Base-by-base conservation (phyloP, 805 yeast species). In the Teunomyces cretensis region DNA sequence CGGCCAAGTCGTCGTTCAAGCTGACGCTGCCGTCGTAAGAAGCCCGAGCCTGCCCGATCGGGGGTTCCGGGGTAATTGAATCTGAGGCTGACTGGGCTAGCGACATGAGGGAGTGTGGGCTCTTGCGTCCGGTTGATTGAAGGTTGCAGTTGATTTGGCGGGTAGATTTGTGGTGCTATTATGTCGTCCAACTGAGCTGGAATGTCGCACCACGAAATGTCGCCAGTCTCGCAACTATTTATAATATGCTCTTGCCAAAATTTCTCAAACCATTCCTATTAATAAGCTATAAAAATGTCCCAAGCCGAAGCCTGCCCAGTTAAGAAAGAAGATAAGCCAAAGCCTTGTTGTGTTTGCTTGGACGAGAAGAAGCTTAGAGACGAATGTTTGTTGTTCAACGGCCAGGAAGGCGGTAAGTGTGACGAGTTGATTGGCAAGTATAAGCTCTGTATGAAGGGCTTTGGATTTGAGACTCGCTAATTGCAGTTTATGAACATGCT, bases 281-380 rank as follows among this genome's bases (percentile, higher is more conserved):
- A 26, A 37, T 22, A 30, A 16, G 31, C 15, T 32, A 12, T 6
- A 6, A 42, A 9, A 12, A 42, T 42, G 44, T 16, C 41, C 17
- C 27, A 17, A 28, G 33, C 41, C 27, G 41, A 41, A 45, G 19
- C 39, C 12, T 40, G 44, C 19, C 38, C 35, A 7, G 35, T 31
- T 14, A 48, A 45, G 11, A 47, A 61, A 44, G 57, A 58, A 42
- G 30, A 67, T 31, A 84, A 88, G 61, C 96, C 96, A 52, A 92
- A 91, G 70, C 97, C 99, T 47, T 92, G 99, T 68, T 92, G 98
- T 61, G 98, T 92, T 16, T 94, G 98, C 67, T 79, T 84, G 55
- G 86, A 86, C 28, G 89, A 89, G 60, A 89, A 89, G 68, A 77
- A 84, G 49, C 64, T 70, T 17, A 79, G 98, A 60, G 99, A 92